phyloP scores from a whole-genome alignment of 2,329 filamentous ascomycete species.

The Helotiales sp. region DNA sequence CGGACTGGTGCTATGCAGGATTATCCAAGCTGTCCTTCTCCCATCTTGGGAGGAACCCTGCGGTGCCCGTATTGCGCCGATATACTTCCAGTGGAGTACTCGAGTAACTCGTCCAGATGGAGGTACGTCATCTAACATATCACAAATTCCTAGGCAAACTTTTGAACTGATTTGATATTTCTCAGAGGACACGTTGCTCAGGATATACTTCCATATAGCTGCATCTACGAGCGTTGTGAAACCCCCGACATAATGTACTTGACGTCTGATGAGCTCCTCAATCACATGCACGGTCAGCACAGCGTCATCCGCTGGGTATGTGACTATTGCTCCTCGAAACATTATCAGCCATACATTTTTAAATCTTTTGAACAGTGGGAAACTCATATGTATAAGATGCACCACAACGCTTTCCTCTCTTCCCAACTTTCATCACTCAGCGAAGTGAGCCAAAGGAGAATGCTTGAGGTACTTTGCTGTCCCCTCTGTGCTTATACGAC shows the following conservation, averaged over 20 bases:
- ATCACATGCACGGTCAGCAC: not conserved
- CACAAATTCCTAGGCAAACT: no score
- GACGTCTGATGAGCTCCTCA: not conserved
- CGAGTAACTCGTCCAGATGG: no score
- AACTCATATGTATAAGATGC: not conserved
- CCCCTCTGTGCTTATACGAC: not conserved
- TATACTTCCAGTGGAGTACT: no score
- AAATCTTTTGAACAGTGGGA: not conserved
- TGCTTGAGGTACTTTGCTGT: not conserved
- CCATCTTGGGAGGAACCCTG: no score
- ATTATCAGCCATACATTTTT: not conserved
- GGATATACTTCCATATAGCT: not conserved
- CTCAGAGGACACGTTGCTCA: not conserved
- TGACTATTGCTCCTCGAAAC: not conserved
- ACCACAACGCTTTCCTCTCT: not conserved
- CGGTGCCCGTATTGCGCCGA: no score
- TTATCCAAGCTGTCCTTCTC: no score
- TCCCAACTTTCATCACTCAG: not conserved
- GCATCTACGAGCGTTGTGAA: not conserved
- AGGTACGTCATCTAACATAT: no score
- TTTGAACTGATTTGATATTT: no score
- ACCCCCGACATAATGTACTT: not conserved
- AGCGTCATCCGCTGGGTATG: not conserved
- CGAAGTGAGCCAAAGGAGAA: not conserved
- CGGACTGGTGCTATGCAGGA: no score